A percentile compares a stretch with the other conserved stretches of the same genome.
Evolutionary conservation across 192 early-diverging fungal species (phyloP).

Genomic region (Paraglomus occultum): DNA sequence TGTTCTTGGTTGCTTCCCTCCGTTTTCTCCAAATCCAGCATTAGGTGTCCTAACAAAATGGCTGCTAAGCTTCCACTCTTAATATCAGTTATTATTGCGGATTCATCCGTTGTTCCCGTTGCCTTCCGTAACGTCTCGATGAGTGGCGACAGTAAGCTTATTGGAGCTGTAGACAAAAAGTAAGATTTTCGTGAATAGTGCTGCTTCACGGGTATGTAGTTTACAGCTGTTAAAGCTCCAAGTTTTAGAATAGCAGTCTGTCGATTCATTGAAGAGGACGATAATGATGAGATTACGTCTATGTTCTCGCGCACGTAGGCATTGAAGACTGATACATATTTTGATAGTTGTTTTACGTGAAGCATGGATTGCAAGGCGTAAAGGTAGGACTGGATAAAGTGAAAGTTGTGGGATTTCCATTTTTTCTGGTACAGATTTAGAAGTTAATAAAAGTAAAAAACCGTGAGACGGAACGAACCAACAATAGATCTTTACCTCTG

Average conservation of each 20-base stretch:
- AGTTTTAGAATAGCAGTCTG: slow-evolving; percentile 31
- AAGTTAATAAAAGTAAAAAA: slow-evolving; percentile 6
- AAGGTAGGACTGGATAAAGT: slow-evolving; percentile 32
- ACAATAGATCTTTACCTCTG: slow-evolving; percentile 25
- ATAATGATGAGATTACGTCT: slow-evolving; percentile 19
- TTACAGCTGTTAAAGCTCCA: slow-evolving; percentile 33
- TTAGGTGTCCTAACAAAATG: slow-evolving; percentile 41
- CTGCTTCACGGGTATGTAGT: slow-evolving; percentile 14
- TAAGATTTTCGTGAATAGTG: slow-evolving; percentile 9
- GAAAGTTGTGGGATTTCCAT: slow-evolving; percentile 27
- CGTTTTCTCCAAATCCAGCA: slow-evolving; percentile 28
- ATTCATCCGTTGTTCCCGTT: slow-evolving; percentile 26
- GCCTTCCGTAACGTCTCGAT: slow-evolving; percentile 28
- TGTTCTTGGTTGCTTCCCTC: slow-evolving; percentile 19
- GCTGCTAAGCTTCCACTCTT: slow-evolving; percentile 51
- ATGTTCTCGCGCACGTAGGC: slow-evolving; percentile 16
- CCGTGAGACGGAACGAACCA: neutral
- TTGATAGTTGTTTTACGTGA: neutral
- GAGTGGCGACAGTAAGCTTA: slow-evolving; percentile 1
- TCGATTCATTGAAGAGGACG: slow-evolving; percentile 21
- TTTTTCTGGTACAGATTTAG: slow-evolving; percentile 9
- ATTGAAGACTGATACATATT: slow-evolving; percentile 18
- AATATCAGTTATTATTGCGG: slow-evolving; percentile 38
- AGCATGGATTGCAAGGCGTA: slow-evolving; percentile 24
- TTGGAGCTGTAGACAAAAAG: slow-evolving; percentile 10